phyloP scores from a whole-genome alignment of 2,329 filamentous ascomycete genomes.

The Diaporthe sp. region DNA sequence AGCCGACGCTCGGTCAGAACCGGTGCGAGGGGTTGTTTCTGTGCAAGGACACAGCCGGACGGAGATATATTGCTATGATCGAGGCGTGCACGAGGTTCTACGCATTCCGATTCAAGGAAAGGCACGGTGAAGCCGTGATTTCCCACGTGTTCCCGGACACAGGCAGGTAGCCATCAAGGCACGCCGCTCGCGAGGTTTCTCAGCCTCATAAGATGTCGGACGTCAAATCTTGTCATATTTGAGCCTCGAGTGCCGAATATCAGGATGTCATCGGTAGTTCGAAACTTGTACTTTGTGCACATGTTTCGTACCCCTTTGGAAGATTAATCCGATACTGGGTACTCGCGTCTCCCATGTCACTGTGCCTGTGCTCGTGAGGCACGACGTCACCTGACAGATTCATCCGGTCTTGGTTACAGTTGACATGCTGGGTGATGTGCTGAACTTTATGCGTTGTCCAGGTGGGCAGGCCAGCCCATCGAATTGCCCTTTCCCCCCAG shows the following conservation, averaged over 20 bases:
- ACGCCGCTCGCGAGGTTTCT: neutral
- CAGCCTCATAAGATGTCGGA: neutral
- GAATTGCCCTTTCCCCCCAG: neutral
- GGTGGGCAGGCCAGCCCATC: constrained; percentile 11
- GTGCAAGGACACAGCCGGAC: neutral
- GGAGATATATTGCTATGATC: neutral
- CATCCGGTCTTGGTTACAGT: neutral
- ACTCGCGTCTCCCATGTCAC: neutral
- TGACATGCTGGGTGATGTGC: constrained; percentile 13
- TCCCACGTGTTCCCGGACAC: neutral
- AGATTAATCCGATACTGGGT: neutral
- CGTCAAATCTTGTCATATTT: neutral
- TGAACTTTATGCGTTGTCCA: constrained; percentile 21
- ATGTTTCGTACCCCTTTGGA: neutral
- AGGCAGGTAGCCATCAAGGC: neutral
- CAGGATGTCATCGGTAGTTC: neutral
- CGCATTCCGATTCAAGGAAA: neutral
- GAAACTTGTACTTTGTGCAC: neutral
- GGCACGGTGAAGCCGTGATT: neutral
- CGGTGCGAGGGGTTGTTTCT: neutral
- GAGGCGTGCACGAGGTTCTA: too few relatives aligned
- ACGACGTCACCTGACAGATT: constrained; percentile 13
- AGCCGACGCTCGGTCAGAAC: neutral
- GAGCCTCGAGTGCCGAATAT: neutral
- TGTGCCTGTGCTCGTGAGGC: neutral